Evolutionary conservation across 495 filamentous ascomycete species (phyloP), one percentile per base, ranked within the genome.

Genomic region (Penicillium canariense): DNA sequence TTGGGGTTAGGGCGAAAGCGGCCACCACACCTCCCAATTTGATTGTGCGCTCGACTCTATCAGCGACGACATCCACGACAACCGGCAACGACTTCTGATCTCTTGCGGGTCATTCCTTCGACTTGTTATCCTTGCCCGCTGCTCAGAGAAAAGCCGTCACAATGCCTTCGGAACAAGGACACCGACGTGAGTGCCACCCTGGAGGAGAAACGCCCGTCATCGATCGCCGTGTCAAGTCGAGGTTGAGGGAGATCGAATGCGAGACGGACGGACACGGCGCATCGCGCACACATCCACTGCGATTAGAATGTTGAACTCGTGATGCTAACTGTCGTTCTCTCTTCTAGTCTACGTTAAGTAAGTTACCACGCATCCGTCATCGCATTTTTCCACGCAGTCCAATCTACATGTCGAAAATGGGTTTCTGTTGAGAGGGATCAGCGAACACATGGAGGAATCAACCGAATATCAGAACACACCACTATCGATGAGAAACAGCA

Each of bases 341-440:
- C 43, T 54, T 56, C 69, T 77, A 94, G 88, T 96, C 77, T 96
- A 94, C 71, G 91, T 95, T 73, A 94, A 95, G 90, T 92, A 79
- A 89, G 88, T 87, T 70, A 45, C 32, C 45, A 63, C 35, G 35
- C 51, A 27, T 51, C 30, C 45, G 53, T 60, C 59, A 54, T 66
- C 61, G 52, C 68, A 58, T 57, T 59, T 66, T n/a, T 64, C 55
- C 65, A 61, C 50, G 53, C 58, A 52, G 48, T 53, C 48, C 30
- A 54, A 34, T 54, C 43, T 35, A 50, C 35, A 59, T 48, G 48
- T 59, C 39, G 51, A 56, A 39, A 47, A 55, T 30, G 56, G 15
- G 44, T 39, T 51, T 51, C 39, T 17, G 31, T 18, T 50, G 10
- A 23, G 28, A 11, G 17, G 45, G 32, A 49, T 52, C 40, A 40